Evolutionary conservation across 1,284 basidiomycete genomes (phyloP).

Genomic region (Hypsizygus ulmarius): DNA sequence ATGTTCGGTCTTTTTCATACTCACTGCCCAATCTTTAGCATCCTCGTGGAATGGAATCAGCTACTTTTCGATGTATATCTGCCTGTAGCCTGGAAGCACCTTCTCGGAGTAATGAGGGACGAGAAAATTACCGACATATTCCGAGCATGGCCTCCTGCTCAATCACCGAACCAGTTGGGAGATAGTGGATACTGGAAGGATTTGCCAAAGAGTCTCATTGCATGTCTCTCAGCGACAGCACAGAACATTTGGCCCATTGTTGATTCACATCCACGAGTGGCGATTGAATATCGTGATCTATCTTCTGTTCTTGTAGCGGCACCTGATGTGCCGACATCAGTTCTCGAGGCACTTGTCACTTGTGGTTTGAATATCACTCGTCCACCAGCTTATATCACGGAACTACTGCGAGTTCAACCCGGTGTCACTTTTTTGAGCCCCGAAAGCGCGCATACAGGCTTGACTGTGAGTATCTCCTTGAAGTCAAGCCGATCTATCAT

Average conservation of each 20-base stretch:
- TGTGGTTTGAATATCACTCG: conserved; percentile 31
- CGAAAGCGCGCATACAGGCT: conserved; percentile 14
- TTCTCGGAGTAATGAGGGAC: conserved; percentile 21
- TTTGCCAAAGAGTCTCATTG: conserved; percentile 27
- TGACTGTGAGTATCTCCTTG: conserved; percentile 24
- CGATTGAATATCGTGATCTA: background rate
- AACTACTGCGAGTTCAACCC: conserved; percentile 20
- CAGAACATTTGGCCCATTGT: conserved; percentile 34
- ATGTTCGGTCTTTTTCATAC: background rate
- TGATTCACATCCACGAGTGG: conserved; percentile 8
- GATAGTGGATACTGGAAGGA: conserved; percentile 36
- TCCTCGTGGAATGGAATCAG: conserved; percentile 40
- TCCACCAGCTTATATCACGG: conserved; percentile 30
- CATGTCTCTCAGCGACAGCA: conserved; percentile 8
- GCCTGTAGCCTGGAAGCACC: conserved; percentile 27
- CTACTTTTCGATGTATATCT: conserved; percentile 34
- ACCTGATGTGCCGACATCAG: conserved; percentile 15
- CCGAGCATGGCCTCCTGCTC: conserved; percentile 35
- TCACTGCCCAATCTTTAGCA: conserved; percentile 20
- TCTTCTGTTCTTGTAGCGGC: conserved; percentile 24
- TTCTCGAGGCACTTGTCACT: conserved; percentile 24
- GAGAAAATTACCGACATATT: conserved; percentile 28
- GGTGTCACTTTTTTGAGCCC: conserved; percentile 17
- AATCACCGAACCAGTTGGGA: conserved; percentile 29
- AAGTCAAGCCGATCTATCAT: background rate